Conservation (phyloP, 1,284 basidiomycete species). For the Ceratobasidium sp. region DNA sequence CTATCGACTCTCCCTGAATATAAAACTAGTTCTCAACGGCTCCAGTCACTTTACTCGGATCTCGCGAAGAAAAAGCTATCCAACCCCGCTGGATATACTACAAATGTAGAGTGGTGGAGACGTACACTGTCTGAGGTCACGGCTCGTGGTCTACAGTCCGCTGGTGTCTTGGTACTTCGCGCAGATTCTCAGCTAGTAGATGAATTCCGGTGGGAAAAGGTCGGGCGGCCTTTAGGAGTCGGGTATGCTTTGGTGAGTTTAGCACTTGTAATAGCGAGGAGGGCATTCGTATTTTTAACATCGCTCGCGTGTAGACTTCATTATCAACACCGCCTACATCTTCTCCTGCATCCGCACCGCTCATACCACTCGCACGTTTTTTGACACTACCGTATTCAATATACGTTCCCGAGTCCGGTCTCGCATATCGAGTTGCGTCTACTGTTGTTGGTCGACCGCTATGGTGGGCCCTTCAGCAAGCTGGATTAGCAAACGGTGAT, state of each 20-base stretch:
- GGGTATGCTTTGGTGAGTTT: conserved; percentile 83
- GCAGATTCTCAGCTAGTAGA: conserved; percentile 73
- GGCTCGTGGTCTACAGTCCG: conserved; percentile 67
- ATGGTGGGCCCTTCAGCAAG: conserved; percentile 86
- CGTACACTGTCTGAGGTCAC: conserved; percentile 74
- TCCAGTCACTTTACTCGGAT: conserved; percentile 90
- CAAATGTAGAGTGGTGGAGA: conserved; percentile 91
- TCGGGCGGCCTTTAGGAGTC: conserved; percentile 84
- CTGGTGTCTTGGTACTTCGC: conserved; percentile 74
- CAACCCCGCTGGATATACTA: conserved; percentile 84
- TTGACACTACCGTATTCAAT: conserved; percentile 71
- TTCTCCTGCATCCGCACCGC: conserved; percentile 56
- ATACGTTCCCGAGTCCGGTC: conserved; percentile 71
- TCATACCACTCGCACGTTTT: conserved; percentile 71
- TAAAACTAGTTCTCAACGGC: conserved; percentile 65
- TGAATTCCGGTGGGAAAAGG: conserved; percentile 71
- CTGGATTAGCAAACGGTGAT: conserved; percentile 76
- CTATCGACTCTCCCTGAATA: conserved; percentile 49
- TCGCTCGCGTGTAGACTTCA: conserved; percentile 68
- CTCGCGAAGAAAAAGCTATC: conserved; percentile 85
- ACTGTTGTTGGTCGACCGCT: conserved; percentile 82
- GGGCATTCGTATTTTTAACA: neutral
- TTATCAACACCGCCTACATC: conserved; percentile 31
- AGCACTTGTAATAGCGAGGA: neutral
- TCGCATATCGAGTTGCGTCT: conserved; percentile 75